Base-by-base conservation (phyloP, 768 basidiomycete genomes). In the Macrolepiota albuminosa region DNA sequence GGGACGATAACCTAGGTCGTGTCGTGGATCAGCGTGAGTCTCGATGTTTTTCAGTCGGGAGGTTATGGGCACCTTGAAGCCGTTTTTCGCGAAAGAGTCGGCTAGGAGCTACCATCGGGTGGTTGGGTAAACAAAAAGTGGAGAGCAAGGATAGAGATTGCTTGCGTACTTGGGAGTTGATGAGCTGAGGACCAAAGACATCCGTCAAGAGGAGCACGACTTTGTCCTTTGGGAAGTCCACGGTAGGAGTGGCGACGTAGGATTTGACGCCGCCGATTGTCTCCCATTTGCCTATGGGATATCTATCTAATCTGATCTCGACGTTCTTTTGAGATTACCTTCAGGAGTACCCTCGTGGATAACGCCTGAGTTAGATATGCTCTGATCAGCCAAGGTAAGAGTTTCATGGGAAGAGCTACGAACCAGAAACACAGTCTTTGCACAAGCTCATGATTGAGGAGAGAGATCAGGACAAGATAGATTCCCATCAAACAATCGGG, bases 121-220 rank as follows among this genome's bases (percentile, higher is more conserved):
- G 14, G 21, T n/a, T 49, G 6, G 34, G 18, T 55, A 3, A 40
- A 7, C 11, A 21, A 29, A 29, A 29, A 29, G 55, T 13, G 4
- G 33, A 21, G 45, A 18, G 14, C 34, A 6, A 45, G 21, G 5
- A 24, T 3, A 9, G 33, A n/a, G 42, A 11, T 40, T 14, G 34
- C n/a, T 56, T 37, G 66, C 76, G 5, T 45, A 82, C 83, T 69
- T 75, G 68, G 40, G 69, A 55, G 64, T 87, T 86, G 68, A 69
- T 45, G 10, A 84, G 70, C 26, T 78, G 71, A 29, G 78, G 66
- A 8, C 84, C 85, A 59, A 82, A 84, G 49, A 78, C 71, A 62
- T 85, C 86, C 3, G 81, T 58, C 29, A 87, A 67, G 73, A 75
- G 82, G 31, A 88, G 75, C 51, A 87, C 56, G 31, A 78, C 82